Base-by-base conservation (phyloP, 495 filamentous ascomycete genomes). In the Trichoderma erinaceum region DNA sequence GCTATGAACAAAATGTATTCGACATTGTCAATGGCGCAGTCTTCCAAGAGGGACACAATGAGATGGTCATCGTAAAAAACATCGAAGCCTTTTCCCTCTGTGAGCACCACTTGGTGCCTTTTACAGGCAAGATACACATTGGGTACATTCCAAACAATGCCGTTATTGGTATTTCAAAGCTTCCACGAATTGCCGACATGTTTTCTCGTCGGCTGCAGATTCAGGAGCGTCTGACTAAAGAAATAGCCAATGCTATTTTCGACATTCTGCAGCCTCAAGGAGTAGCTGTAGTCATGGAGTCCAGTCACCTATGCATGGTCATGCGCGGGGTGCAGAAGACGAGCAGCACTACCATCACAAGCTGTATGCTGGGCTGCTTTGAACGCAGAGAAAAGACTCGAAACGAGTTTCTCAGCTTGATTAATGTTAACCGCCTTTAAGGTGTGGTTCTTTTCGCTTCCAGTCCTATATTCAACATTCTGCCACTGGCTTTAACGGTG, bases 101-200 rank as follows among this genome's bases (percentile, higher is more conserved):
- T 82, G 95, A 99, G 78, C 95, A 99, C 77, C 96, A 99, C 76
- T 86, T 99, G 77, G 93, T 99, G 10, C 95, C 96, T 3, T 99
- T 99, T 74, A 93, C 85, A 10, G 96, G 95, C 68, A 97, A 94
- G 90, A 97, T 99, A 91, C 95, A 98, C 80, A 97, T 99, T 72
- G 96, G 95, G 38, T 99, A 98, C 75, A 97, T 99, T 68, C 96
- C 93, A 18, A 84, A 88, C 70, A 82, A 83, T 79, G 90, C 78
- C 64, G 96, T 99, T 46, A 90, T 99, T 44, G 96, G 95, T 46
- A 90, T 99, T 35, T 97, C 93, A 11, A 99, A 99, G 78, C 82
- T 99, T 58, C 95, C 94, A 16, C 87, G 95, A 56, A 92, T 99
- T 66, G 96, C 94, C 29, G 94, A 99, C 74, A 95, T 99, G 93